These are phyloP conservation scores for Tricholoma terreum DNA, from an alignment of 768 basidiomycete genomes.

Conservation along the genomic window DNA sequence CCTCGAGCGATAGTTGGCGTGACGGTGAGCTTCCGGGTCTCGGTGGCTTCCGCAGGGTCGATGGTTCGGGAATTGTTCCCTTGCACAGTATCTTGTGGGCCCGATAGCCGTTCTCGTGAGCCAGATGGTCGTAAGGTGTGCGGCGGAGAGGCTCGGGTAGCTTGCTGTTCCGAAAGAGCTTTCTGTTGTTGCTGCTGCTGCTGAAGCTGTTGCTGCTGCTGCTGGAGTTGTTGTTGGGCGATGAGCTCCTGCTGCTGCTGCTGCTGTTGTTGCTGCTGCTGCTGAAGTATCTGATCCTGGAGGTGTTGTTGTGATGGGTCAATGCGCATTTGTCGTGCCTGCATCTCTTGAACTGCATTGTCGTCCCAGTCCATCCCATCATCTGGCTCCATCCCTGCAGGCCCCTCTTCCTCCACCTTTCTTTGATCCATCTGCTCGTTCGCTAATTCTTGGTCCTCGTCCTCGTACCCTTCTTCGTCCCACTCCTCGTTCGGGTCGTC, in stretches of 20 bases:
- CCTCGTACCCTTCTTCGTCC: constrained; percentile 67
- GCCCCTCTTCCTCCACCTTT: constrained; percentile 29
- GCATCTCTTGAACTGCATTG: constrained; percentile 51
- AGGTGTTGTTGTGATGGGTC: constrained; percentile 30
- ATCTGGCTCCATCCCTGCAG: constrained; percentile 58
- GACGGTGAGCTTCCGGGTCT: constrained; percentile 73
- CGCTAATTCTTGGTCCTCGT: constrained; percentile 62
- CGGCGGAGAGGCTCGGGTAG: constrained; percentile 10
- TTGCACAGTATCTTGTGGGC: constrained; percentile 4
- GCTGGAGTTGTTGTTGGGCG: constrained; percentile 20
- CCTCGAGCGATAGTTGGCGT: constrained; percentile 75
- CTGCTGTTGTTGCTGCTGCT: constrained; percentile 27
- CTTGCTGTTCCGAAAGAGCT: constrained; percentile 26
- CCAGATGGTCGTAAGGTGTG: constrained; percentile 39
- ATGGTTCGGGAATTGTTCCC: constrained; percentile 23
- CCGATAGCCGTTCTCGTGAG: constrained; percentile 48
- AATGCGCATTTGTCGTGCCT: constrained; percentile 27
- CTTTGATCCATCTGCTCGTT: constrained; percentile 46
- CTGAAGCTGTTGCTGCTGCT: constrained; percentile 22
- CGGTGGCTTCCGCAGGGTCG: constrained; percentile 68
- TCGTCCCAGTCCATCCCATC: constrained; percentile 92
- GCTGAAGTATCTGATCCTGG: constrained; percentile 26
- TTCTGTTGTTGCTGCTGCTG: constrained; percentile 21
- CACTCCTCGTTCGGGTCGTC: constrained; percentile 66
- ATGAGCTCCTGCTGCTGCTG: constrained; percentile 31